Evolutionary conservation across 352 stramenopile species (phyloP).

Genomic region (Globisporangium viniferum): DNA sequence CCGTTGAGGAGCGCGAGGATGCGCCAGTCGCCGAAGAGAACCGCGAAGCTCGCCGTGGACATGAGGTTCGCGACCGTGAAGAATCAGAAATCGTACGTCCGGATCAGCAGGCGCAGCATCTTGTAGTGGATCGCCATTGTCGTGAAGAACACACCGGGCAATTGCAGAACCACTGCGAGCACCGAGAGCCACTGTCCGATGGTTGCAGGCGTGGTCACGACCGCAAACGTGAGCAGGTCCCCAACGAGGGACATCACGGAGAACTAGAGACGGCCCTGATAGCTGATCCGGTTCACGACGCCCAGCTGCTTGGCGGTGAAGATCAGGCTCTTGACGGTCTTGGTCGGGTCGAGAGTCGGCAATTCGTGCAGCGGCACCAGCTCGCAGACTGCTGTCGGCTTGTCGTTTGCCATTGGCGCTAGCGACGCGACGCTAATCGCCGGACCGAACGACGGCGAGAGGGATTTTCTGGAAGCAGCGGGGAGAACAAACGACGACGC

Average conservation of each 20-base stretch:
- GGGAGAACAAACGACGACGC: neutral
- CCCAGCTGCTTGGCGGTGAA: constrained; percentile 15
- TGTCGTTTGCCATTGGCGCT: neutral
- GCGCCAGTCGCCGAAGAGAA: constrained; percentile 22
- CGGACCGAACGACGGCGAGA: neutral
- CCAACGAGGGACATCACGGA: constrained; percentile 18
- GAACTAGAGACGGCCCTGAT: constrained; percentile 12
- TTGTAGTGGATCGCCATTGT: constrained; percentile 21
- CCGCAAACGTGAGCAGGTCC: constrained; percentile 23
- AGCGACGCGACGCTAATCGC: neutral
- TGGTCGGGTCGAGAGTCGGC: constrained; percentile 22
- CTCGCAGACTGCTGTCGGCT: constrained; percentile 13
- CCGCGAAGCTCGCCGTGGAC: constrained; percentile 20
- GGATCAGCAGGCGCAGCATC: constrained; percentile 25
- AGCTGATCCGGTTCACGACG: constrained; percentile 18
- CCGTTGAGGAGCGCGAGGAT: constrained; percentile 19
- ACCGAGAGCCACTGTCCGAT: constrained; percentile 18
- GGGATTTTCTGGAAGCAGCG: neutral
- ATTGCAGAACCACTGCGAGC: constrained; percentile 20
- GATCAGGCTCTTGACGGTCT: constrained; percentile 27
- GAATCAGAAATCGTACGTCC: constrained; percentile 34
- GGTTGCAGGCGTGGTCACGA: constrained; percentile 5
- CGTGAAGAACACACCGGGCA: constrained; percentile 25
- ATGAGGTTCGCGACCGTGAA: constrained; percentile 30
- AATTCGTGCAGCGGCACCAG: constrained; percentile 17